A percentile compares a stretch with the other conserved stretches of the same genome.
These are phyloP conservation scores for Kodamaea laetipori DNA, from an alignment of 805 yeast genomes.

Conservation along the genomic window DNA sequence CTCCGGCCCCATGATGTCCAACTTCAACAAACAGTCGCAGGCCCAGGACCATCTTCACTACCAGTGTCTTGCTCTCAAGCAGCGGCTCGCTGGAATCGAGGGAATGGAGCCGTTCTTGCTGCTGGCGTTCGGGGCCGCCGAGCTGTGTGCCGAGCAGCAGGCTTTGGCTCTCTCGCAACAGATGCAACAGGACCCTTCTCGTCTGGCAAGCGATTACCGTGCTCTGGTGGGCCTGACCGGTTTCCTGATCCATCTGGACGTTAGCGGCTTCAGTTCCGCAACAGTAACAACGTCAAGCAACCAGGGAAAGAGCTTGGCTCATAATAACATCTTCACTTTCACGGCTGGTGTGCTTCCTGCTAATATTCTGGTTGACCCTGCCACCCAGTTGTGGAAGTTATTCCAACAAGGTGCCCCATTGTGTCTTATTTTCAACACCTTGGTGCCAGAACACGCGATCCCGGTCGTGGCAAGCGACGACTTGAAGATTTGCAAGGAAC, in stretches of 20 bases:
- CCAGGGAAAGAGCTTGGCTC: slow-evolving; percentile 16
- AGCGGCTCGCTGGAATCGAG: slow-evolving; percentile 57
- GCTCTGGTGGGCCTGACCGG: slow-evolving; percentile 37
- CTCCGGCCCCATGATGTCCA: slow-evolving; percentile 49
- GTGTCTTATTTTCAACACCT: slow-evolving; percentile 77
- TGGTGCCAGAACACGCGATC: slow-evolving; percentile 54
- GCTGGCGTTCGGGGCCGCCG: slow-evolving; percentile 66
- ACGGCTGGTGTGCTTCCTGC: slow-evolving; percentile 80
- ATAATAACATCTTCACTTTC: slow-evolving; percentile 56
- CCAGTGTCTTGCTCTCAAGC: slow-evolving; percentile 59
- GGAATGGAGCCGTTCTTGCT: slow-evolving; percentile 70
- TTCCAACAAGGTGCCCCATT: slow-evolving; percentile 92
- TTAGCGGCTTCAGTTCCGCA: slow-evolving; percentile 22
- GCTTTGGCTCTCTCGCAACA: slow-evolving; percentile 53
- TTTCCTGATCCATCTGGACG: slow-evolving; percentile 39
- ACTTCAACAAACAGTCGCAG: slow-evolving; percentile 64
- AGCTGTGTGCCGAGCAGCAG: slow-evolving; percentile 71
- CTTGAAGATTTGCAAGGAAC: slow-evolving; percentile 78
- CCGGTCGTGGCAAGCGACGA: slow-evolving; percentile 76
- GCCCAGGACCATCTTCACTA: slow-evolving; percentile 70
- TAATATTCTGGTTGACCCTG: slow-evolving; percentile 81
- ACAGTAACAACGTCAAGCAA: slow-evolving; percentile 3
- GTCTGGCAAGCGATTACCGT: slow-evolving; percentile 29
- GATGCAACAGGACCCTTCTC: slow-evolving; percentile 26
- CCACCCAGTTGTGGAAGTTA: slow-evolving; percentile 83